phyloP scores from a whole-genome alignment of 2,329 filamentous ascomycete species.

The Fusarium ramigenum region DNA sequence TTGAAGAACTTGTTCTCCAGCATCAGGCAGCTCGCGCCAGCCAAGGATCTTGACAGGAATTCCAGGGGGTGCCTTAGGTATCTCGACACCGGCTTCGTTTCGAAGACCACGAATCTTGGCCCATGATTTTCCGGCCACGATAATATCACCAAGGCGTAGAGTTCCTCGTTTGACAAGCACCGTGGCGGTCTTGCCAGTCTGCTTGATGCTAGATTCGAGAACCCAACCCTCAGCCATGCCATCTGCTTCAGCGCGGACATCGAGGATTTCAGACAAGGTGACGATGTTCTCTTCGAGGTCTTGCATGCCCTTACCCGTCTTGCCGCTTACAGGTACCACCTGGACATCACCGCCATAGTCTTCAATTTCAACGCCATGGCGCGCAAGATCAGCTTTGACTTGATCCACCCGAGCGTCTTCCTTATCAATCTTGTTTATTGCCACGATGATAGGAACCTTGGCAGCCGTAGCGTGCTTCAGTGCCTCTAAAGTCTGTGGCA shows the following conservation, averaged over 20 bases:
- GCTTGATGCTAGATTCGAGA: slow-evolving; percentile 89
- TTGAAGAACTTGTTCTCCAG: slow-evolving; percentile 89
- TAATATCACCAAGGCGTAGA: slow-evolving; percentile 78
- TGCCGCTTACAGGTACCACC: slow-evolving; percentile 89
- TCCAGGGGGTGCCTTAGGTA: slow-evolving; percentile 82
- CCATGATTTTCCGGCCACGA: slow-evolving; percentile 91
- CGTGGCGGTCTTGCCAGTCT: slow-evolving; percentile 84
- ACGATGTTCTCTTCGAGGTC: slow-evolving; percentile 92
- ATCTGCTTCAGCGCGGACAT: slow-evolving; percentile 82
- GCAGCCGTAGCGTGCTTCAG: slow-evolving; percentile 91
- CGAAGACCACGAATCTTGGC: slow-evolving; percentile 83
- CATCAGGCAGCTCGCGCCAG: slow-evolving; percentile 85
- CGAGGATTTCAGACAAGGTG: slow-evolving; percentile 86
- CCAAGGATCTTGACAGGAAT: slow-evolving; percentile 92
- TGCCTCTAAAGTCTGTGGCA: slow-evolving; percentile 95
- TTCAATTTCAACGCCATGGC: slow-evolving; percentile 88
- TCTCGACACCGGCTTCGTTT: slow-evolving; percentile 81
- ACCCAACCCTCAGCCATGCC: slow-evolving; percentile 92
- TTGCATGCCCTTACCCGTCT: slow-evolving; percentile 90
- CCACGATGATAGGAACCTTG: slow-evolving; percentile 94
- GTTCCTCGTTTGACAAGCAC: slow-evolving; percentile 90
- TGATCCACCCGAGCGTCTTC: slow-evolving; percentile 80
- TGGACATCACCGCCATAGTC: slow-evolving; percentile 96
- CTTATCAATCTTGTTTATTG: slow-evolving; percentile 97
- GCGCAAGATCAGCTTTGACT: slow-evolving; percentile 87